phyloP scores from a whole-genome alignment of 768 basidiomycete genomes.

The Phylloporus scabripes region DNA sequence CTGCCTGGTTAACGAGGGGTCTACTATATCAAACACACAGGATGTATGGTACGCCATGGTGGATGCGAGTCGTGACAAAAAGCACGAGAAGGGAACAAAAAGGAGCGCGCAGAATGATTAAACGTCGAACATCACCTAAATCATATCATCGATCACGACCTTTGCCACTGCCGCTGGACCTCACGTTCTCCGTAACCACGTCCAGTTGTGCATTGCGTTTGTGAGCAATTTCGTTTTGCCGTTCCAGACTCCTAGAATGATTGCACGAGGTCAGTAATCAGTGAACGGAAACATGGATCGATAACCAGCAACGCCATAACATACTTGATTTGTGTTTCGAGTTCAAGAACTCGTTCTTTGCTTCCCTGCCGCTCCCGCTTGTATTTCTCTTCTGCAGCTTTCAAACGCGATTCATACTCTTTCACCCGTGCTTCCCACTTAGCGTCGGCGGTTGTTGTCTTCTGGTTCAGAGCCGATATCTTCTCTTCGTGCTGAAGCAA shows the following conservation, averaged over 20 bases:
- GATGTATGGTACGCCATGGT: constrained; percentile 16
- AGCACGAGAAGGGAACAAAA: constrained; percentile 9
- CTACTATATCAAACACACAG: not conserved
- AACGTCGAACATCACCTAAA: not conserved
- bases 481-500: constrained; percentile 80
- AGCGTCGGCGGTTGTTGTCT: constrained; percentile 63
- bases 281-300: not conserved
- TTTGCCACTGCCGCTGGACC: constrained; percentile 9
- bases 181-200: constrained; percentile 28
- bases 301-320: constrained; percentile 30
- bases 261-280: not conserved
- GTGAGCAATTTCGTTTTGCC: constrained; percentile 74
- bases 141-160: constrained; percentile 18
- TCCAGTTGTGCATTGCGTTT: constrained; percentile 49
- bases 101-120: not conserved
- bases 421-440: constrained; percentile 96
- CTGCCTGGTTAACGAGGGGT: not conserved
- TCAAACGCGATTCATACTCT: constrained; percentile 80
- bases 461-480: constrained; percentile 66
- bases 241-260: constrained; percentile 56
- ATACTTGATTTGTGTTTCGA: constrained; percentile 72
- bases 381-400: constrained; percentile 83
- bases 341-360: constrained; percentile 75
- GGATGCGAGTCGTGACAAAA: constrained; percentile 2
- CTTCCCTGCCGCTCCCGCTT: constrained; percentile 92